Conservation (phyloP, 257 asterid genomes). For the Jacaranda mimosifolia region DNA sequence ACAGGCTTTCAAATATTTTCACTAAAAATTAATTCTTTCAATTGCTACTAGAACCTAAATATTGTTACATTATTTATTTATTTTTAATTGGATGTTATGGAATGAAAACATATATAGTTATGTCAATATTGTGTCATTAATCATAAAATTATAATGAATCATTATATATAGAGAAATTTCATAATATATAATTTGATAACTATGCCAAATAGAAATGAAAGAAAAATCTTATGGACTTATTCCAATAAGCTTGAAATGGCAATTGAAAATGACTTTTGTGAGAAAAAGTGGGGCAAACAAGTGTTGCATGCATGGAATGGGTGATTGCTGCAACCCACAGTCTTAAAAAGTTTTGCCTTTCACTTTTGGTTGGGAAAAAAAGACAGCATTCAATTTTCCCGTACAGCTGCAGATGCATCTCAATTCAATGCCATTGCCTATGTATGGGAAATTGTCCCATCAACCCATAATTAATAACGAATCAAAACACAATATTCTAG, state of each 20-base stretch:
- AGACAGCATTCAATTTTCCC: slow-evolving; percentile 25
- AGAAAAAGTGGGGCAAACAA: slow-evolving; percentile 42
- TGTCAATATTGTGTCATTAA: not conserved
- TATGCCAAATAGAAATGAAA: slow-evolving; percentile 2
- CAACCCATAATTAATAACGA: slow-evolving; percentile 44
- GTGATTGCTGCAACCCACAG: slow-evolving; percentile 25
- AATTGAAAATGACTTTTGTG: slow-evolving; percentile 42
- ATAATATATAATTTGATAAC: not conserved
- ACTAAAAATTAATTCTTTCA: too few relatives aligned
- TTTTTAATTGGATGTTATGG: not conserved
- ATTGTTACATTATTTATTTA: not conserved
- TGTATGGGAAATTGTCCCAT: slow-evolving; percentile 41
- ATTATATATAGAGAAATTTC: too few relatives aligned
- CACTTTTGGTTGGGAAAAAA: slow-evolving; percentile 35
- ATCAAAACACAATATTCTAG: slow-evolving; percentile 28
- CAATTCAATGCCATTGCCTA: slow-evolving; percentile 40
- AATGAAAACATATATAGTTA: not conserved
- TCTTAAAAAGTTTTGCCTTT: slow-evolving; percentile 28
- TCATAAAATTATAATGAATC: not conserved
- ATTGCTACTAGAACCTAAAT: too few relatives aligned
- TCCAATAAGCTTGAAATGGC: slow-evolving; percentile 26
- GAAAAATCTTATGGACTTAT: not conserved
- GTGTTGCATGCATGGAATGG: slow-evolving; percentile 45
- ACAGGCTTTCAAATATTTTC: too few relatives aligned
- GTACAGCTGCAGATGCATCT: slow-evolving; percentile 31